Conservation (phyloP, 2,329 filamentous ascomycete species). For the Aspergillus calidoustus region DNA sequence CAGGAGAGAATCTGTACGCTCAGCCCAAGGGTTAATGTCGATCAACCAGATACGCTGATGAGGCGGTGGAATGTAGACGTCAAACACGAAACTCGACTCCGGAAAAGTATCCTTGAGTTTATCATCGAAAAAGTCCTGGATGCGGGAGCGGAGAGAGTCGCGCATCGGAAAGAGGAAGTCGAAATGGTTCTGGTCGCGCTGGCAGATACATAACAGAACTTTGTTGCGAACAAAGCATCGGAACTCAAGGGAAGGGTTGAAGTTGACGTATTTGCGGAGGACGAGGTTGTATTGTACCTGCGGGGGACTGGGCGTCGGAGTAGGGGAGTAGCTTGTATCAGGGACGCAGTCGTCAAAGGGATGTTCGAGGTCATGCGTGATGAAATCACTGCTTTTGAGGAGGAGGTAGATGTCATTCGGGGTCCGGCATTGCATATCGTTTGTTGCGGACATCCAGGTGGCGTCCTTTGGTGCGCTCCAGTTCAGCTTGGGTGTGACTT, state of each 20-base stretch:
- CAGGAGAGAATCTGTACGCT: constrained; percentile 82
- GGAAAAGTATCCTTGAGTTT: constrained; percentile 78
- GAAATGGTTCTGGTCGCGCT: constrained; percentile 90
- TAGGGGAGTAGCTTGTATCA: constrained; percentile 29
- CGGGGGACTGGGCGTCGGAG: constrained; percentile 27
- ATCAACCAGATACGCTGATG: constrained; percentile 81
- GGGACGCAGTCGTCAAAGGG: constrained; percentile 77
- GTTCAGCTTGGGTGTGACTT: constrained; percentile 90
- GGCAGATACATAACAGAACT: constrained; percentile 78
- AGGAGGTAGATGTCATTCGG: constrained; percentile 93
- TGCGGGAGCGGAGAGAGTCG: constrained; percentile 67
- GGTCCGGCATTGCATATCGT: constrained; percentile 87
- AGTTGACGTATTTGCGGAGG: constrained; percentile 82
- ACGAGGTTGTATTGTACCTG: constrained; percentile 78
- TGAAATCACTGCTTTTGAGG: constrained; percentile 91
- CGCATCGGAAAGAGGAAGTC: constrained; percentile 75
- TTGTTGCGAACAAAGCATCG: constrained; percentile 90
- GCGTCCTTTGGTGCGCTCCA: constrained; percentile 98
- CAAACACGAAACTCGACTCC: constrained; percentile 83
- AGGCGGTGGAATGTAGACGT: constrained; percentile 83
- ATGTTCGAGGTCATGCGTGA: constrained; percentile 92
- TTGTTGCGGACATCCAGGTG: constrained; percentile 84
- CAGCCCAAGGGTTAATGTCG: constrained; percentile 95
- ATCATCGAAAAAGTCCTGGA: constrained; percentile 76
- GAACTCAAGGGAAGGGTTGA: constrained; percentile 92